These are phyloP conservation scores for Spiraea crenata DNA, from an alignment of 331 rosid species.

Conservation along the genomic window DNA sequence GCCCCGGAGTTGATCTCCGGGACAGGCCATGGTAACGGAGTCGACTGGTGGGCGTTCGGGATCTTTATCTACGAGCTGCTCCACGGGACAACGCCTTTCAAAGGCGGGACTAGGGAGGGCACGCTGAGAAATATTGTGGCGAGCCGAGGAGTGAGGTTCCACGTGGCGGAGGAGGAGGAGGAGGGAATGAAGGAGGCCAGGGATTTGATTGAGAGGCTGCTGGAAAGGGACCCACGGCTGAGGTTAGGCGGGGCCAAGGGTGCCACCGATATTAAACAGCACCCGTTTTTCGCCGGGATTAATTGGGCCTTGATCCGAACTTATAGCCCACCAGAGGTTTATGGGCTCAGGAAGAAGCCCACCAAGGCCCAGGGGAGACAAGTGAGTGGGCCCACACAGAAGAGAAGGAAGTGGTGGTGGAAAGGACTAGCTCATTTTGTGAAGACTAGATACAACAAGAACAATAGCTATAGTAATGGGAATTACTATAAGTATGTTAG, in stretches of 20 bases:
- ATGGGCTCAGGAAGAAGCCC: constrained; percentile 42
- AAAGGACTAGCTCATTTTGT: constrained; percentile 36
- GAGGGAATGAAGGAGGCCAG: constrained; percentile 50
- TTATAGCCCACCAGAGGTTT: constrained; percentile 60
- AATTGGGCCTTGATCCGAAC: constrained; percentile 83
- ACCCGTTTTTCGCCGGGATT: constrained; percentile 73
- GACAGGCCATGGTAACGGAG: constrained; percentile 77
- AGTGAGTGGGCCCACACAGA: constrained; percentile 17
- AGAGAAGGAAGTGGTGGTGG: constrained; percentile 50
- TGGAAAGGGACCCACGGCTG: constrained; percentile 59
- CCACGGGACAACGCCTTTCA: constrained; percentile 79
- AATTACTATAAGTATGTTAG: constrained; percentile 43
- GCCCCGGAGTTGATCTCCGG: constrained; percentile 84
- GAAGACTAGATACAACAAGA: constrained; percentile 17
- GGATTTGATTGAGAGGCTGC: constrained; percentile 59
- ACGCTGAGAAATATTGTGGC: constrained; percentile 74
- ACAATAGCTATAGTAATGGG: constrained; percentile 29
- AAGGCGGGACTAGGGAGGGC: constrained; percentile 69
- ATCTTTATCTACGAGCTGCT: constrained; percentile 63
- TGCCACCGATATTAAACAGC: constrained; percentile 76
- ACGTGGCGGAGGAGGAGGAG: constrained; percentile 41
- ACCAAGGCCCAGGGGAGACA: constrained; percentile 33
- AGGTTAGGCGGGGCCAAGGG: constrained; percentile 71
- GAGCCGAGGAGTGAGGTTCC: constrained; percentile 45
- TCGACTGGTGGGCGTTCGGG: constrained; percentile 99